Base-by-base conservation (phyloP, 2,329 filamentous ascomycete genomes). In the Fusarium annulatum region DNA sequence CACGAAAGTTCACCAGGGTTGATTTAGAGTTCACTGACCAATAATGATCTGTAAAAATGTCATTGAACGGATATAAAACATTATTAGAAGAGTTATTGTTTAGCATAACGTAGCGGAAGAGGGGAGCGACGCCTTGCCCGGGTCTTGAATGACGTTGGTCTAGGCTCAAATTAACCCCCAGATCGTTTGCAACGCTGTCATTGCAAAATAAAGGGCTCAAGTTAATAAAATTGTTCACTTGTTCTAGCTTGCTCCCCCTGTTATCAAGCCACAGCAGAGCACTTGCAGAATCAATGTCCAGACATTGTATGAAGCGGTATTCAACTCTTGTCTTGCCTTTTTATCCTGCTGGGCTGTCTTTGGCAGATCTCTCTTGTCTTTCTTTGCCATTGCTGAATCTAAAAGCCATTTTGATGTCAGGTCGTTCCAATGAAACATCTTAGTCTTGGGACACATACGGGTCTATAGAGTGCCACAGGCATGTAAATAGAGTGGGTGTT, bases 241-340 rank as follows among this genome's bases (percentile, higher is more conserved):
- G 18, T 28, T 53, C 51, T 53, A 53, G 19, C 34, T 53, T 36
- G 48, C 48, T 28, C 34, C 51, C 9, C 34, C 51, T 1, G 51
- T 39, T 39, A 53, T 39, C 23, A 30, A 33, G 16, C 60, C 26
- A 9, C 53, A 57, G 34, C 52, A 59, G 15, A 63, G 34, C 28
- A 58, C 42, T 23, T 34, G 30, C 2, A 59, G 34, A 23, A 63
- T 8, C 2, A 63, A 16, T 8, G 42, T 46, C n/a, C 60, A 63
- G 18, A 46, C 26, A 45, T 21, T 41, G 2, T 41, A 19, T 26
- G 60, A 34, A 1, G 30, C 23, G 1, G 42, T 21, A 4, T 21
- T n/a, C 1, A 61, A 6, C 30, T 16, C 19, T 18, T 41, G 38
- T n/a, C 26, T 5, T 19, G 49, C 59, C 7, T 33, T 36, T 23